Conservation (phyloP, 2,329 filamentous ascomycete genomes). For the Ophiostoma triangulosporum region DNA sequence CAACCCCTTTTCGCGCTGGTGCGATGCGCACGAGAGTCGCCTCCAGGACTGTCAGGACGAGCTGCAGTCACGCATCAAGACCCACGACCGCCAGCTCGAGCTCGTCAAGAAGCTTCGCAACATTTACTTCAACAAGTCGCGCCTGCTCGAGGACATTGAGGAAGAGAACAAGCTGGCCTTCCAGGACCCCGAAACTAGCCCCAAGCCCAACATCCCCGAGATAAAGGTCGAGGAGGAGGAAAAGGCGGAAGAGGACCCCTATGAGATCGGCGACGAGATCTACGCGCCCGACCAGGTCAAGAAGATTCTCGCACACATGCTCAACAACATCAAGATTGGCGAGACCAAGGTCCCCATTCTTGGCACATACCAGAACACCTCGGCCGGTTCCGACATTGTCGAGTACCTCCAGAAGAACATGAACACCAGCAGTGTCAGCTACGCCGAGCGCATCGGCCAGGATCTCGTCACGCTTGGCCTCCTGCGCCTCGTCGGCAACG, state of each 20-base stretch:
- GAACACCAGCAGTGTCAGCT: constrained; percentile 70
- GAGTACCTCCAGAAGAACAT: constrained; percentile 88
- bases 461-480: constrained; percentile 80
- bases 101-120: constrained; percentile 83
- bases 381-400: constrained; percentile 81
- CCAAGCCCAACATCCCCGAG: constrained; percentile 49
- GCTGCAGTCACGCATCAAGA: constrained; percentile 78
- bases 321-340: constrained; percentile 72
- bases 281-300: constrained; percentile 81
- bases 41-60: constrained; percentile 93
- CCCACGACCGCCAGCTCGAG: constrained; percentile 85
- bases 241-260: constrained; percentile 51
- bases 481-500: constrained; percentile 79
- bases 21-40: constrained; percentile 81
- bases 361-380: constrained; percentile 88
- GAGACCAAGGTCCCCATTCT: constrained; percentile 94
- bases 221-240: constrained; percentile 72
- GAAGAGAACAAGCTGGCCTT: constrained; percentile 98
- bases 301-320: constrained; percentile 74
- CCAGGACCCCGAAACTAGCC: constrained; percentile 67
- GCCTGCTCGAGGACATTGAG: constrained; percentile 87
- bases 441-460: constrained; percentile 89
- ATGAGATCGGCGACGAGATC: constrained; percentile 81
- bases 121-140: constrained; percentile 98
- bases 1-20: constrained; percentile 88